Percentiles rank a stretch among this genome's conserved stretches.
These are phyloP conservation scores for Ramalina intermedia DNA, from an alignment of 495 filamentous ascomycete genomes.

Conservation along the genomic window DNA sequence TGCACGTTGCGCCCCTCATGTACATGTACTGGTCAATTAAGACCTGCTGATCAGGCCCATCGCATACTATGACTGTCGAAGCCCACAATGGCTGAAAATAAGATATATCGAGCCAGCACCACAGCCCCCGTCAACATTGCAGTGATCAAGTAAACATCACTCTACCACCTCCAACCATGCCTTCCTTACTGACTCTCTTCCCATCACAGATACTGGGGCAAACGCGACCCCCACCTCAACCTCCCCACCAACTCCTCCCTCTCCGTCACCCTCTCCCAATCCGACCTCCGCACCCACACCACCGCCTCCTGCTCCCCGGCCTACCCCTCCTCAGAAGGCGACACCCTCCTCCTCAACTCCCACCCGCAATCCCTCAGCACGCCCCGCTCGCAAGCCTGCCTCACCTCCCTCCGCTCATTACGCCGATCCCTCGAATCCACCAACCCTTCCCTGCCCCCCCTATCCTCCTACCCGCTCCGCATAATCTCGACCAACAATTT, in stretches of 20 bases:
- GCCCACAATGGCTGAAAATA: conserved; percentile 30
- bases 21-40: no score
- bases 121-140: conserved; percentile 98
- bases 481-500: conserved; percentile 96
- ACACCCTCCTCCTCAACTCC: conserved; percentile 76
- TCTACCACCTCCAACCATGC: conserved; percentile 1
- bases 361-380: conserved; percentile 68
- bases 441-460: conserved; percentile 57
- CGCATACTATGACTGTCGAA: no score
- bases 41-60: no score
- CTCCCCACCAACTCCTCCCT: conserved; percentile 96
- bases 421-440: conserved; percentile 58
- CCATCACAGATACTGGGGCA: conserved; percentile 78
- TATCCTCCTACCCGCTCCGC: conserved; percentile 58
- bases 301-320: conserved; percentile 78
- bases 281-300: conserved; percentile 86
- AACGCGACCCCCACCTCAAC: conserved; percentile 82
- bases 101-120: conserved; percentile 78
- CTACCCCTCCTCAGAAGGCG: conserved; percentile 41
- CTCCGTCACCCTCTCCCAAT: conserved; percentile 87
- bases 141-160: conserved; percentile 68
- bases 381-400: conserved; percentile 79
- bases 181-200: conserved; percentile 3
- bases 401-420: conserved; percentile 66
- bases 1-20: no score